phyloP scores from a whole-genome alignment of 2,329 filamentous ascomycete species.

The Aspergillus quadrilineatus region DNA sequence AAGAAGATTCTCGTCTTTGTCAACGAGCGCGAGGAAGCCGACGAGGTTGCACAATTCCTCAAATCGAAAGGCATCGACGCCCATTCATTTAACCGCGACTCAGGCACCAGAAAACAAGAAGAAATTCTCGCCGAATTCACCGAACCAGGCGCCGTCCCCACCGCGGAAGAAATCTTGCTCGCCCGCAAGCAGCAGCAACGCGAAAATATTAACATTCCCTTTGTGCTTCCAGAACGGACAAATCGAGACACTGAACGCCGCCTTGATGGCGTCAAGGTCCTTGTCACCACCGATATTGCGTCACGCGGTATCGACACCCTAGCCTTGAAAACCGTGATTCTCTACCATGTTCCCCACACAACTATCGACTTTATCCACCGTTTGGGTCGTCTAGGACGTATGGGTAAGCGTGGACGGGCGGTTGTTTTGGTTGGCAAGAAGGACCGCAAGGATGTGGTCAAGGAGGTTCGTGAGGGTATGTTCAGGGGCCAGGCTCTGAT shows the following conservation, averaged over 20 bases:
- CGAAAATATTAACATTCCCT: conserved; percentile 40
- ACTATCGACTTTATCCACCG: conserved; percentile 98
- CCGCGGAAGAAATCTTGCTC: conserved; percentile 35
- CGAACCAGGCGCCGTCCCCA: conserved; percentile 37
- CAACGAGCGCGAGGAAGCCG: conserved; percentile 88
- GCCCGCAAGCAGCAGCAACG: conserved; percentile 29
- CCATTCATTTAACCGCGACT: conserved; percentile 80
- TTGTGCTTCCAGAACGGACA: conserved; percentile 39
- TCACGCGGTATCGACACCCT: conserved; percentile 93
- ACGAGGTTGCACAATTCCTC: conserved; percentile 77
- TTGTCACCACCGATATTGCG: conserved; percentile 91
- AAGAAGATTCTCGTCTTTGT: conserved; percentile 94
- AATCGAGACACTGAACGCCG: conserved; percentile 42
- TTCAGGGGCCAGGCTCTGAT: conserved; percentile 77
- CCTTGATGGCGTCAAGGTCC: conserved; percentile 77
- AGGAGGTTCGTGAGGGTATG: conserved; percentile 88
- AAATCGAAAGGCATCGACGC: conserved; percentile 84
- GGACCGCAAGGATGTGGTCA: conserved; percentile 85
- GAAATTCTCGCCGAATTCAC: conserved; percentile 78
- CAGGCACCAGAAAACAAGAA: conserved; percentile 70
- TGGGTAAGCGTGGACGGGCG: conserved; percentile 85
- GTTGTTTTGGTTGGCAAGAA: conserved; percentile 87
- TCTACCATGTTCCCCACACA: conserved; percentile 97
- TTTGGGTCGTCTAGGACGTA: conserved; percentile 84
- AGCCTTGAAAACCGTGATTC: conserved; percentile 82